A percentile compares a stretch with the other conserved stretches of the same genome.
These are phyloP conservation scores for Populus alba DNA, from an alignment of 345 rosid genomes.

Conservation along the genomic window DNA sequence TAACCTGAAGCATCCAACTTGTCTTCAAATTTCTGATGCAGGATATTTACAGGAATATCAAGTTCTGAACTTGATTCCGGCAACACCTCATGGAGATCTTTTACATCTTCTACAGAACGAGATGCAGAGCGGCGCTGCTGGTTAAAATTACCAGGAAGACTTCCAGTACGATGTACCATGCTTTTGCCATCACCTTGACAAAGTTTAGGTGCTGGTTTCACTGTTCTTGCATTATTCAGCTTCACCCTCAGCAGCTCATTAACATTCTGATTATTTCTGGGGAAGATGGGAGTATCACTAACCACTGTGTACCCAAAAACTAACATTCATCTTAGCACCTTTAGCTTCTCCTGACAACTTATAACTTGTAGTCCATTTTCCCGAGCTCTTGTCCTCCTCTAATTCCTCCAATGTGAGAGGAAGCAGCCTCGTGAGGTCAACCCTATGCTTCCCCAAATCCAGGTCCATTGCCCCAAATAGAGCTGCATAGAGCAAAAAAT, in stretches of 20 bases:
- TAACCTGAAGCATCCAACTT: constrained; percentile 40
- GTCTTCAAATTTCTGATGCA: constrained; percentile 50
- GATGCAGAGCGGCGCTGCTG: constrained; percentile 29
- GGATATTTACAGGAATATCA: constrained; percentile 31
- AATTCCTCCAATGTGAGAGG: constrained; percentile 90
- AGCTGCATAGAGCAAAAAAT: constrained; percentile 73
- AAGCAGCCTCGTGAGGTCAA: constrained; percentile 86
- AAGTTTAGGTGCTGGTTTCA: constrained; percentile 34
- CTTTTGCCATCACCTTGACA: constrained; percentile 40
- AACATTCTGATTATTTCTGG: constrained; percentile 36
- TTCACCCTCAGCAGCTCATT: constrained; percentile 34
- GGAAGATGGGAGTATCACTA: constrained; percentile 44
- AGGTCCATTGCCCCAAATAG: constrained; percentile 57
- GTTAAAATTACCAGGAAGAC: constrained; percentile 42
- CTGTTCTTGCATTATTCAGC: constrained; percentile 33
- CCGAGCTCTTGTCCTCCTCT: constrained; percentile 86
- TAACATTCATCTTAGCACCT: constrained; percentile 72
- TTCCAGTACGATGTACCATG: constrained; percentile 37
- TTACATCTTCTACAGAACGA: constrained; percentile 47
- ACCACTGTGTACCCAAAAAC: constrained; percentile 80
- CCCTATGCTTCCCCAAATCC: constrained; percentile 94
- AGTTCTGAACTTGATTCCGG: constrained; percentile 50
- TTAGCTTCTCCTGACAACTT: constrained; percentile 74
- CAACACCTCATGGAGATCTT: constrained; percentile 78
- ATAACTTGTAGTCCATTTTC: constrained; percentile 91